These are phyloP conservation scores for Exophiala lecanii-corni DNA, from an alignment of 2,329 filamentous ascomycete species.

Conservation along the genomic window DNA sequence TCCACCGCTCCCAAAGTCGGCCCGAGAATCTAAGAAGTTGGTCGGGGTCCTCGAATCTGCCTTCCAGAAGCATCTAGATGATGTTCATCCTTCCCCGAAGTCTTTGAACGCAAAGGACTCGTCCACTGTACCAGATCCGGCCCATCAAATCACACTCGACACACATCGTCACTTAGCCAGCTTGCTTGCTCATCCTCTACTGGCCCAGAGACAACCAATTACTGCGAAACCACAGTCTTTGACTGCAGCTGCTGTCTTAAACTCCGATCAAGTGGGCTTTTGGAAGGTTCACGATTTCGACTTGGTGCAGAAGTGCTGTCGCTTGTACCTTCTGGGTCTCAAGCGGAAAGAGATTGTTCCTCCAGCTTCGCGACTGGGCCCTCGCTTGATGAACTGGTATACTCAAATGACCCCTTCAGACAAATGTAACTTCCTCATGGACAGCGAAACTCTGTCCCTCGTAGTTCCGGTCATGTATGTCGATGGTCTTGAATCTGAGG, in stretches of 20 bases:
- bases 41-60: constrained; percentile 58
- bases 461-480: constrained; percentile 16
- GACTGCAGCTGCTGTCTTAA: constrained; percentile 16
- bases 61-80: constrained; percentile 60
- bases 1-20: constrained; percentile 47
- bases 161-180: constrained; percentile 21
- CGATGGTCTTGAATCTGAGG: constrained; percentile 25
- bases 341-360: constrained; percentile 11
- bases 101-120: constrained; percentile 19
- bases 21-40: constrained; percentile 55
- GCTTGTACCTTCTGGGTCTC: constrained; percentile 14
- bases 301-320: constrained; percentile 13
- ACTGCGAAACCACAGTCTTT: constrained; percentile 6
- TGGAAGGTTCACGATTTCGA: constrained; percentile 11
- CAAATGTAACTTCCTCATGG: constrained; percentile 19
- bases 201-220: constrained; percentile 8
- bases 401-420: constrained; percentile 11
- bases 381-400: constrained; percentile 21
- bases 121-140: constrained; percentile 17
- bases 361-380: constrained; percentile 12
- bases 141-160: constrained; percentile 16
- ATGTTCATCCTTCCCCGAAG: constrained; percentile 46
- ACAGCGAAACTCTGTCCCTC: constrained; percentile 5
- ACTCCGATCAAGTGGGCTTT: constrained; percentile 19
- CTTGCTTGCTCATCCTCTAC: constrained; percentile 24